Evolutionary conservation across 345 rosid genomes (phyloP).

Genomic region (Dipteronia sinensis): DNA sequence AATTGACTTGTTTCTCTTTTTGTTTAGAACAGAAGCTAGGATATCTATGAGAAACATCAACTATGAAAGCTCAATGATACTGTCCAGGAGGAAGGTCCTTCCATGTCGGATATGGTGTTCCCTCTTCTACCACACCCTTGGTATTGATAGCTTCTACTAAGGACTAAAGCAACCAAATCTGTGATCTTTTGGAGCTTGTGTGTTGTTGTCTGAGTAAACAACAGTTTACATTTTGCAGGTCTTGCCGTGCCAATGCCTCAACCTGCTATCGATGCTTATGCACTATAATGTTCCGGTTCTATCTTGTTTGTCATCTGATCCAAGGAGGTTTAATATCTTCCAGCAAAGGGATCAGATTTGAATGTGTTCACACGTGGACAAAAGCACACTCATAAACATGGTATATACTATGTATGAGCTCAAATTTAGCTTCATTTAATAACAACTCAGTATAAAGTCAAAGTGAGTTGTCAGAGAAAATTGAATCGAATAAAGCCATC

Average conservation of each 20-base stretch:
- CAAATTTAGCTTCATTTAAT: no score
- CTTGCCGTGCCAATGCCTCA: constrained; percentile 35
- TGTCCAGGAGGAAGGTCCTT: constrained; percentile 88
- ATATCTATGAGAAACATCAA: constrained; percentile 93
- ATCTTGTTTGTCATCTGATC: constrained; percentile 33
- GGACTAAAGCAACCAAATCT: constrained; percentile 37
- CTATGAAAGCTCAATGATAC: constrained; percentile 93
- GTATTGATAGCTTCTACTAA: constrained; percentile 72
- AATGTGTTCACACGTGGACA: no score
- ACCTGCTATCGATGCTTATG: constrained; percentile 50
- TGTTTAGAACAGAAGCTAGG: constrained; percentile 84
- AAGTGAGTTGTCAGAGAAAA: no score
- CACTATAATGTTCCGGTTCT: constrained; percentile 36
- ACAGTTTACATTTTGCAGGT: constrained; percentile 23
- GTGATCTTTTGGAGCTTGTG: constrained; percentile 33
- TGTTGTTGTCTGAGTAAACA: constrained; percentile 26
- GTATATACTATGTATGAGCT: no score
- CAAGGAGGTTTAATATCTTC: constrained; percentile 18
- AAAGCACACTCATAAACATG: no score
- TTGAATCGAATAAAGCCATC: no score
- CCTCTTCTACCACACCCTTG: constrained; percentile 82
- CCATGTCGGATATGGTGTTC: constrained; percentile 87
- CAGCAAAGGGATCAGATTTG: constrained; percentile 1
- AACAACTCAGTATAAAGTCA: no score
- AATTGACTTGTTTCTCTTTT: no score